Base-by-base conservation (phyloP, 345 rosid genomes). In the Moringa oleifera region DNA sequence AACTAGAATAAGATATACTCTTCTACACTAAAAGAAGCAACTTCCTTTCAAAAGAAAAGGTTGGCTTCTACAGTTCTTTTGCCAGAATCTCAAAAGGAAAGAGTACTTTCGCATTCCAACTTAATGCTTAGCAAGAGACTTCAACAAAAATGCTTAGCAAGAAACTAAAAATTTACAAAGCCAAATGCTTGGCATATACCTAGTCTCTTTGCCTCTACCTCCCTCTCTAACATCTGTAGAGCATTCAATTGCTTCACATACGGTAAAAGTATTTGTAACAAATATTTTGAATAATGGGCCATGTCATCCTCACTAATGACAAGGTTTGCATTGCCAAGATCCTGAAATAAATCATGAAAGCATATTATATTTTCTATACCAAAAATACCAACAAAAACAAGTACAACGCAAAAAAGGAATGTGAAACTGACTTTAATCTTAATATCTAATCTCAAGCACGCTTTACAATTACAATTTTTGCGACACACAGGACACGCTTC, bases 381-480 rank as follows among this genome's bases (percentile, higher is more conserved):
- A 28, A 52, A 12, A 23, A 22, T 59, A n/a, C 45, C 20, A 12
- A 51, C 4, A 25, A 33, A 20, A 60, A 56, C 10, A 53, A 33
- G 37, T 33, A 33, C 37, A 11, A 33, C 37, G 11, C 11, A 18
- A 16, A 23, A 59, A n/a, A 51, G 7, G 28, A 8, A 63, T 15
- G 52, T 20, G 64, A 59, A 64, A 66, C 75, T 36, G 47, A 85
- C 94, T 6, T 76, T 23, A 12, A 54, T 18, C 18, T 60, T 55
- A 8, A 65, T 60, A 63, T 75, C 77, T 21, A 70, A 59, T 23
- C 86, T 87, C 75, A 89, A 71, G 75, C 96, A 89, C 11, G 84
- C 62, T 74, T 79, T 81, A 69, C 96, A 86, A 60, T 81, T 83
- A 81, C 93, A 84, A 61, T 67, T 84, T 36, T 66, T 61, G 20